Percentiles rank a stretch among this genome's conserved stretches.
phyloP scores from a whole-genome alignment of 805 yeast genomes.

The Cyberlindnera saturnus region DNA sequence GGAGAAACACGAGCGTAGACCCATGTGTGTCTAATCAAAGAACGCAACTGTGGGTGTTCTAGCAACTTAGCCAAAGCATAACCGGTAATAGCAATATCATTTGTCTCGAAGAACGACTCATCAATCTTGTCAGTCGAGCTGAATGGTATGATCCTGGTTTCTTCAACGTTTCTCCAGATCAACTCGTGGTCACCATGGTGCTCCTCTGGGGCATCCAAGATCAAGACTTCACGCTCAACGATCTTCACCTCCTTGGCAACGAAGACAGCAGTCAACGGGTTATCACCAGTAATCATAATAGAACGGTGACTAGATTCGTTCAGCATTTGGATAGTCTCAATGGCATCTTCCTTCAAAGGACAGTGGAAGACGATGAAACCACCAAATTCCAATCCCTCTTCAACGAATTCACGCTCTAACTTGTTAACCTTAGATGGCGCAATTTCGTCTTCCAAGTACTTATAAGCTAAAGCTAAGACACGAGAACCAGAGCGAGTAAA shows the following conservation, averaged over 20 bases:
- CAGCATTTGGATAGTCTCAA: constrained; percentile 84
- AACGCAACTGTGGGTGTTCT: constrained; percentile 62
- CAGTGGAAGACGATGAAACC: constrained; percentile 97
- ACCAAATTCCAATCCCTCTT: constrained; percentile 67
- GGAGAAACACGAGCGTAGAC: constrained; percentile 98
- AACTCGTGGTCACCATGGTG: constrained; percentile 55
- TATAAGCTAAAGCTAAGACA: constrained; percentile 92
- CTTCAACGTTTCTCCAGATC: constrained; percentile 82
- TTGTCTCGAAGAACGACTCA: constrained; percentile 47
- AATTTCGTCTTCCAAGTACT: constrained; percentile 49
- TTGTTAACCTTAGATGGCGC: constrained; percentile 46
- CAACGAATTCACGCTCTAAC: constrained; percentile 70
- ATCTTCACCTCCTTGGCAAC: constrained; percentile 93
- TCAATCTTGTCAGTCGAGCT: constrained; percentile 54
- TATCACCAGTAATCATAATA: constrained; percentile 98
- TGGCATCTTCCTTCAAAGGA: constrained; percentile 91
- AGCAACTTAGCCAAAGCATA: constrained; percentile 68
- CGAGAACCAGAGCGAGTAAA: constrained; percentile 95
- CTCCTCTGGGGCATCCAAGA: constrained; percentile 79
- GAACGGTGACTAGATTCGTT: constrained; percentile 94
- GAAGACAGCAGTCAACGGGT: constrained; percentile 96
- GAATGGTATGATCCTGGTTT: constrained; percentile 63
- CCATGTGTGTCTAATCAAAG: constrained; percentile 86
- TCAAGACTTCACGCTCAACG: constrained; percentile 75
- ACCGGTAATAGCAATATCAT: constrained; percentile 92